phyloP scores from a whole-genome alignment of 1,284 basidiomycete genomes.

The Rhizopogon parksii region DNA sequence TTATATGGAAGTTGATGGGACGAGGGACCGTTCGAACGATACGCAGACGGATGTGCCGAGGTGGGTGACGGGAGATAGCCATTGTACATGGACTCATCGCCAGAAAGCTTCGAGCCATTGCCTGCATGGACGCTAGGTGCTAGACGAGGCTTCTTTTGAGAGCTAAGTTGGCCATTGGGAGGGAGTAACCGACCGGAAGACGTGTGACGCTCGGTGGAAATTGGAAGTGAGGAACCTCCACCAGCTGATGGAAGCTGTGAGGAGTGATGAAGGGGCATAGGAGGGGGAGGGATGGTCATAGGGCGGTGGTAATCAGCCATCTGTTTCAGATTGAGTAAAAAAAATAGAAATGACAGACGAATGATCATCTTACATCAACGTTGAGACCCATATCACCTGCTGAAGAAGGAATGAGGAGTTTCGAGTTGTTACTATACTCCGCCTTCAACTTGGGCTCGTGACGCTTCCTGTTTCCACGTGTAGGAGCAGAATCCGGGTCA shows the following conservation, averaged over 20 bases:
- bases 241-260: conserved; percentile 19
- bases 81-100: conserved; percentile 27
- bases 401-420: conserved; percentile 12
- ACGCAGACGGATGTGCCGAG: conserved; percentile 21
- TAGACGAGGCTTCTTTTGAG: conserved; percentile 28
- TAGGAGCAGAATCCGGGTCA: conserved; percentile 20
- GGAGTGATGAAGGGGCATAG: conserved; percentile 27
- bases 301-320: conserved; percentile 27
- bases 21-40: conserved; percentile 24
- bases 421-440: conserved; percentile 18
- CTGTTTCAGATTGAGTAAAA: conserved; percentile 12
- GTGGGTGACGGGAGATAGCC: conserved; percentile 27
- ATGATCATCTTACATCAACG: conserved; percentile 18
- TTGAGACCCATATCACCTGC: conserved; percentile 19
- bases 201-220: conserved; percentile 28
- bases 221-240: conserved; percentile 21
- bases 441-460: conserved; percentile 24
- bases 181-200: conserved; percentile 26
- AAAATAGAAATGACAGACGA: background rate
- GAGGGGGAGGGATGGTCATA: conserved; percentile 30
- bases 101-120: conserved; percentile 19
- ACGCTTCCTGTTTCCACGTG: conserved; percentile 21
- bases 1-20: conserved; percentile 23
- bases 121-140: conserved; percentile 18
- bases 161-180: conserved; percentile 17